Evolutionary conservation across 805 yeast genomes (phyloP), one percentile per base, ranked within the genome.

Genomic region (Suhomyces faveliae): DNA sequence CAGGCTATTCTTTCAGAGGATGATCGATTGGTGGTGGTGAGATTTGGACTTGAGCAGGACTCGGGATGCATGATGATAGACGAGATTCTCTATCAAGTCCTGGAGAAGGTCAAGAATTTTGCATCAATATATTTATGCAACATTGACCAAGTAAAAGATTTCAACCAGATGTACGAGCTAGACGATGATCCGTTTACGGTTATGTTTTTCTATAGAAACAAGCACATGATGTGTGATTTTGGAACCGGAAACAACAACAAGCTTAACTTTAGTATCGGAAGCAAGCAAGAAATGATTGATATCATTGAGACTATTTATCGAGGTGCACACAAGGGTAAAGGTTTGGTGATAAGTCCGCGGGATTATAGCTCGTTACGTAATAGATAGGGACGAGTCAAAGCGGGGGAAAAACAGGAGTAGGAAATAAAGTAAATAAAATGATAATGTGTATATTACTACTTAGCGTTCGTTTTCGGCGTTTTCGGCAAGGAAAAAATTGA

Each of bases 221-320:
- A 89, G 64, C 98, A 92, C 66, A 91, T 92, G 96, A 83, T 94
- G 95, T 89, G 97, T 67, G 99, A 94, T 72, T 90, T 91, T 66
- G 99, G 99, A 2, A 94, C 98, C 0, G 99, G 99, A 25, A 90
- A 94, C 63, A 94, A 94, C 67, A 94, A 94, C 73, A 92, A 94
- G 73, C 72, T 94, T 71, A 90, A 89, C 61, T 92, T 92, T 66
- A 59, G 63, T 45, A 76, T 81, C 10, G 83, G 80, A 37, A 88
- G 88, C 62, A 84, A 85, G 51, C 97, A 92, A 63, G 97, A 90
- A 56, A 67, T 94, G 74, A 87, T 94, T 17, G 98, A 92, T 64
- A 86, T 94, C 24, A 70, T 94, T 9, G 99, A 94, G 60, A 85
- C 91, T 0, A 81, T 92, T 0, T 94, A 86, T 65, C 68, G 97